Base-by-base conservation (phyloP, 108 stramenopile species). In the Skeletonema grethae region DNA sequence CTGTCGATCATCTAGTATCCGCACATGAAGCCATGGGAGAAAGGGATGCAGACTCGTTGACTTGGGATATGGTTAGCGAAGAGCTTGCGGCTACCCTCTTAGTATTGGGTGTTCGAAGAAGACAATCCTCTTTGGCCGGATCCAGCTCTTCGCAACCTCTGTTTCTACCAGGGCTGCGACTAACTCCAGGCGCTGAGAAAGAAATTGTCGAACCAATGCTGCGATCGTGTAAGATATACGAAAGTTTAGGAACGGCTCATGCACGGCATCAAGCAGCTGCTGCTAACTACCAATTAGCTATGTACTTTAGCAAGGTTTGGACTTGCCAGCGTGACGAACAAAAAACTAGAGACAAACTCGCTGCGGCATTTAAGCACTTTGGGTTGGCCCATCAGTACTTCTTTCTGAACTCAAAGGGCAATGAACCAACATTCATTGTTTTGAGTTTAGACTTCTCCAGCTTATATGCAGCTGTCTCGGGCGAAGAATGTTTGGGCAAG, bases 51-150 rank as follows among this genome's bases (percentile, higher is more conserved):
- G 91, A 95, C 73, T 77, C 84, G 5, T 61, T 75, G 12, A 88
- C 88, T 5, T 95, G 94, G 94, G 91, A 95, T 63, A 90, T 95
- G 90, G 94, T 95, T 10, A 86, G 86, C 50, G 72, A 85, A 22
- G 91, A 95, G 62, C 85, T 95, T 10, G 94, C 94, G 8, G 86
- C 90, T 2, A 91, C 90, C 0, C 82, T 87, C 24, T 77, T 95
- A 62, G 90, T 95, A 9, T 65, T 95, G 16, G 94, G 90, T 7
- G 91, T 92, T 18, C 85, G 94, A 28, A 70, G 94, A 34, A 76
- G 94, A 16, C 94, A 92, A 59, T 85, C 91, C 11, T 70, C 86
- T 25, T 28, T 92, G 10, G 87, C 86, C 3, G 79, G 82, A 75
- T 20, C 70, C 5, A 63, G 66, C 3, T 72, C 71, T 4, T 76